Evolutionary conservation across 257 asterid species (phyloP).

Genomic region (Lithospermum erythrorhizon): DNA sequence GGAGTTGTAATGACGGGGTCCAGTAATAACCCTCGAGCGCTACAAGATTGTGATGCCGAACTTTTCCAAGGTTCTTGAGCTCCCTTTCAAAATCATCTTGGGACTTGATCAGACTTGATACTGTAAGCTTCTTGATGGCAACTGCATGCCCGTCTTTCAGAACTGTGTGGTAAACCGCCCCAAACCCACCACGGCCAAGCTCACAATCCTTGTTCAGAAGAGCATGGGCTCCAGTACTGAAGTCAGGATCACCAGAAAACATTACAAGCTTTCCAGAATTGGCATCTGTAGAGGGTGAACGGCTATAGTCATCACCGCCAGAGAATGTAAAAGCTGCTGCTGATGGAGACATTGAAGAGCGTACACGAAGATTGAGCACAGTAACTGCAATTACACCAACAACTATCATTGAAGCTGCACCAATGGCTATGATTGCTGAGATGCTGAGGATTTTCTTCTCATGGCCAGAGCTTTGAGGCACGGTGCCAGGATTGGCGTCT

Average conservation of each 20-base stretch:
- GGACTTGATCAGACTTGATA: constrained; percentile 69
- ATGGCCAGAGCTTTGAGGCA: constrained; percentile 34
- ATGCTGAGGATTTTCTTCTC: constrained; percentile 77
- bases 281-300: constrained; percentile 47
- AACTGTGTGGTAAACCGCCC: constrained; percentile 65
- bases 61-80: constrained; percentile 53
- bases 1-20: constrained; percentile 81
- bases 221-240: constrained; percentile 67
- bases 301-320: constrained; percentile 64
- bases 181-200: constrained; percentile 90
- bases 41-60: constrained; percentile 52
- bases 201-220: constrained; percentile 83
- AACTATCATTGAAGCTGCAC: constrained; percentile 76
- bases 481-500: constrained; percentile 38
- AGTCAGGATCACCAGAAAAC: constrained; percentile 77
- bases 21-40: constrained; percentile 81
- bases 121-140: constrained; percentile 81
- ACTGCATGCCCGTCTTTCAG: constrained; percentile 68
- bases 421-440: constrained; percentile 77
- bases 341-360: constrained; percentile 40
- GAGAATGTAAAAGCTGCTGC: constrained; percentile 56
- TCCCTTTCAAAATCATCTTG: constrained; percentile 79
- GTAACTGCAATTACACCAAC: constrained; percentile 79
- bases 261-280: constrained; percentile 82
- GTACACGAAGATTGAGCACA: constrained; percentile 71